phyloP scores from a whole-genome alignment of 2,329 filamentous ascomycete genomes.

The Aspergillus quadricinctus region DNA sequence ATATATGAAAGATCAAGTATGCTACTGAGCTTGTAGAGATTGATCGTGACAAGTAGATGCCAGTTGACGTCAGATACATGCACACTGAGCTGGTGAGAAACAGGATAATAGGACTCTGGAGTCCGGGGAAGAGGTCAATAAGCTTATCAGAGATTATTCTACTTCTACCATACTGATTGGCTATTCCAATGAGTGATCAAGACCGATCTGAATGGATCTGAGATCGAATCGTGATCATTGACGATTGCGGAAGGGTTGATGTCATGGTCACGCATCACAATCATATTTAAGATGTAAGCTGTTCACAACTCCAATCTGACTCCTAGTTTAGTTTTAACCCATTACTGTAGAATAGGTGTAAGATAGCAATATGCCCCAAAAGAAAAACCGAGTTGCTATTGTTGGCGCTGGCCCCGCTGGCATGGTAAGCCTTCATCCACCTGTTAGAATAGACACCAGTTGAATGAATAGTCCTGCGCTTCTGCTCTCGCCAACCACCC shows the following conservation, averaged over 20 bases:
- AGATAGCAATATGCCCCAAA: background rate
- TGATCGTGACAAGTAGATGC: no score
- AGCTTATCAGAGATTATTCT: background rate
- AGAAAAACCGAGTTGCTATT: conserved; percentile 51
- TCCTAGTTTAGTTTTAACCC: background rate
- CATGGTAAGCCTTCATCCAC: conserved; percentile 42
- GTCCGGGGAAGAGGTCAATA: background rate
- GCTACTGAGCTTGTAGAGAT: background rate
- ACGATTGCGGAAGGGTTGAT: background rate
- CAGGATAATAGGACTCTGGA: no score
- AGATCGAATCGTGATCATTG: background rate
- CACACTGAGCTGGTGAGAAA: background rate
- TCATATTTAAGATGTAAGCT: background rate
- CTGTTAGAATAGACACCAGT: background rate
- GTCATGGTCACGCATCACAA: background rate
- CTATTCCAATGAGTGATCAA: background rate
- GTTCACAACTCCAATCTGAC: background rate
- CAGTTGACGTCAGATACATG: no score
- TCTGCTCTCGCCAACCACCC: conserved; percentile 63
- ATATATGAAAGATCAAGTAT: no score
- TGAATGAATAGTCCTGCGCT: conserved; percentile 53
- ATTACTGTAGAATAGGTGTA: background rate
- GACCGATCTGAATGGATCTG: background rate
- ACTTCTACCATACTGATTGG: background rate
- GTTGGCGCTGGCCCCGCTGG: conserved; percentile 62